Evolutionary conservation across 495 filamentous ascomycete genomes (phyloP).

Genomic region (Pyrenula massariospora): DNA sequence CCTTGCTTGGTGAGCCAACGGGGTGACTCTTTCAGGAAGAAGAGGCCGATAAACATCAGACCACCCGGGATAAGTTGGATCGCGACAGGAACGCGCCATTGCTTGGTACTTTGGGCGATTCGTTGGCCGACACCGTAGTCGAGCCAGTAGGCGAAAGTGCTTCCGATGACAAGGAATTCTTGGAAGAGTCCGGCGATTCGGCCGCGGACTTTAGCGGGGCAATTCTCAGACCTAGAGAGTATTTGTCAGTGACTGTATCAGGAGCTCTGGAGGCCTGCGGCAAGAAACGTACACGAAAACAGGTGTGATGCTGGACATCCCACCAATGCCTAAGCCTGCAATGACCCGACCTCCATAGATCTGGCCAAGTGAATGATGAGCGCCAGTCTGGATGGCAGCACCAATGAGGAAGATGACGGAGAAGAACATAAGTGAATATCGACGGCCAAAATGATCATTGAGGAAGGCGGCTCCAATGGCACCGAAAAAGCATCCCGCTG

Average conservation of each 20-base stretch:
- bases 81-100: constrained; percentile 42
- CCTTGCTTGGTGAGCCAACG: constrained; percentile 42
- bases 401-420: constrained; percentile 49
- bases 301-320: constrained; percentile 33
- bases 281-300: constrained; percentile 35
- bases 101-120: constrained; percentile 24
- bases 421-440: constrained; percentile 44
- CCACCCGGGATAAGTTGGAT: constrained; percentile 42
- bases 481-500: constrained; percentile 60
- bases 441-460: constrained; percentile 47
- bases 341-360: constrained; percentile 33
- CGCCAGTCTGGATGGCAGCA: constrained; percentile 46
- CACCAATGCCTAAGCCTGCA: constrained; percentile 29
- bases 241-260: not conserved
- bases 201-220: constrained; percentile 27
- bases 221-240: no score
- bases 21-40: constrained; percentile 42
- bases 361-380: constrained; percentile 18
- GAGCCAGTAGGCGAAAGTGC: constrained; percentile 33
- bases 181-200: constrained; percentile 32
- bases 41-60: constrained; percentile 34
- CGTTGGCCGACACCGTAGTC: constrained; percentile 39
- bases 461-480: constrained; percentile 45
- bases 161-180: constrained; percentile 17
- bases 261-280: not conserved